Percentiles rank a stretch among this genome's conserved stretches.
Evolutionary conservation across 1,284 basidiomycete species (phyloP).

Genomic region (Hemileia vastatrix): DNA sequence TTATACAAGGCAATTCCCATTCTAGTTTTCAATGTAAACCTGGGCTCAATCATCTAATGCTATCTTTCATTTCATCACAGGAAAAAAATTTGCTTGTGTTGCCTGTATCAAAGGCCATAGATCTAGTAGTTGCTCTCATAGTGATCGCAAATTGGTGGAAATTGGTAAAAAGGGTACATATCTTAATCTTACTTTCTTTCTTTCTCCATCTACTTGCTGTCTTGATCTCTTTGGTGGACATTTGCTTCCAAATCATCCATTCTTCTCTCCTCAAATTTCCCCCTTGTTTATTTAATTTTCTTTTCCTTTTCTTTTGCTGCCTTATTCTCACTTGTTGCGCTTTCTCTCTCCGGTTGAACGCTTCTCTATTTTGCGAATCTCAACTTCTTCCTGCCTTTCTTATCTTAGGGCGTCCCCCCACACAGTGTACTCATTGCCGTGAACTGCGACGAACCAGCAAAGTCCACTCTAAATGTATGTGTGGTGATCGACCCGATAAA

Average conservation of each 20-base stretch:
- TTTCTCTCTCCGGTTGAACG: too few species aligned
- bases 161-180: constrained; percentile 17
- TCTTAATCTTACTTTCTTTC: too few species aligned
- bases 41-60: too few species aligned
- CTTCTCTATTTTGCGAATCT: too few species aligned
- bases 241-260: not conserved
- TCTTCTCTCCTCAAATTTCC: not conserved
- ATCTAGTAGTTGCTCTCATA: constrained; percentile 9
- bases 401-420: constrained; percentile 8
- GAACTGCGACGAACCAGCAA: constrained; percentile 9
- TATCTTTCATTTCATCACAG: too few species aligned
- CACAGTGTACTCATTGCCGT: constrained; percentile 15
- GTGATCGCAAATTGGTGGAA: constrained; percentile 10
- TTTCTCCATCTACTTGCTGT: not conserved
- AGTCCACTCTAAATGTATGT: constrained; percentile 12
- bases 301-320: too few species aligned
- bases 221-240: not conserved
- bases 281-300: not conserved
- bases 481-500: constrained; percentile 2
- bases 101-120: constrained; percentile 18
- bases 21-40: too few species aligned
- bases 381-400: too few species aligned
- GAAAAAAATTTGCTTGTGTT: constrained; percentile 11
- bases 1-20: too few species aligned
- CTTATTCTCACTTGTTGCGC: too few species aligned